Base-by-base conservation (phyloP, 257 asterid genomes). In the Handroanthus guayacan region DNA sequence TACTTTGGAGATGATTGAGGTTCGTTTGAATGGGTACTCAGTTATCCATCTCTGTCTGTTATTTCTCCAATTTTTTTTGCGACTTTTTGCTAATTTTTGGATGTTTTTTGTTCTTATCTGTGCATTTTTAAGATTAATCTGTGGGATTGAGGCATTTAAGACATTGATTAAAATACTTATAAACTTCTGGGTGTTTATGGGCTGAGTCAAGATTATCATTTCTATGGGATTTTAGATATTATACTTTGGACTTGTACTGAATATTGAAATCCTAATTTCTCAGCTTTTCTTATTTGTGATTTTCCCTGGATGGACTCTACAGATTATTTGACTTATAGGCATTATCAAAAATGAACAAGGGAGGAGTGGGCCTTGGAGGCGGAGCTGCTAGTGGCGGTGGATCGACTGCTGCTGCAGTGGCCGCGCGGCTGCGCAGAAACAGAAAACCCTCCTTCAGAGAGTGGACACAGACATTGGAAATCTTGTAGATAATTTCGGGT, bases 361-460 rank as follows among this genome's bases (percentile, higher is more conserved):
- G 89, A 75, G 92, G 92, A 16, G 82, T 9, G 25, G 88, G 86
- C 58, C 9, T 76, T 81, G 87, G 86, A 63, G 87, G 85, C 57
- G 83, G 82, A 67, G 57, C 76, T 7, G 82, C 78, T 2, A 80
- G 81, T 16, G 81, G 79, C 2, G 87, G 91, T 56, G 99, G 97
- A 62, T 81, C 88, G 31, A 84, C 88, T 0, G 82, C 80, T 0
- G 92, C 97, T 0, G 97, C 98, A 0, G 95, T 95, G 0, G 89
- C 94, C 5, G 91, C 5, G 91, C 95, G 2, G 97, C 97, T 5
- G 95, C 93, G 16, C 96, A 94, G 74, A 92, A 90, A 78, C 97
- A 95, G 87, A 95, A 89, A 79, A 69, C 84, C 11, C 87, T 95
- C 75, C 74, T 89, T 78, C 98, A 91, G 83, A 91, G 95, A 76